Percentiles rank a stretch among this genome's conserved stretches.
Conservation (phyloP, 23 red algal genomes). For the Gracilaria domingensis region DNA sequence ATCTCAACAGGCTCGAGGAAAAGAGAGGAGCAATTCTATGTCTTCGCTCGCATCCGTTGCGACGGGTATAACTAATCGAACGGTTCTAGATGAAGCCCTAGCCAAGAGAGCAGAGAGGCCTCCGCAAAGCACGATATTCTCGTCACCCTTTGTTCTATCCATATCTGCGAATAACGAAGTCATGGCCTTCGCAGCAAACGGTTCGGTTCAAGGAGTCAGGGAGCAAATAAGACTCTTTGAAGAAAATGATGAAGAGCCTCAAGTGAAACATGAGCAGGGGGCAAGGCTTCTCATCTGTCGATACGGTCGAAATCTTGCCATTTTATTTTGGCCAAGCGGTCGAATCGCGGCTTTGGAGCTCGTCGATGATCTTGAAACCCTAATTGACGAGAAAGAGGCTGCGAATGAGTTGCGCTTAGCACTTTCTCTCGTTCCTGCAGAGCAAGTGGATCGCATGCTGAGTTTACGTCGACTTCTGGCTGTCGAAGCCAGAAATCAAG, state of each 20-base stretch:
- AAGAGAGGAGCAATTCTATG: slow-evolving; percentile 28
- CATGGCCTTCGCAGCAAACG: slow-evolving; percentile 68
- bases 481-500: slow-evolving; percentile 41
- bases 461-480: slow-evolving; percentile 41
- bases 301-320: slow-evolving; percentile 14
- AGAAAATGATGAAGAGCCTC: background rate
- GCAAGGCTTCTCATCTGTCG: slow-evolving; percentile 39
- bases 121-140: slow-evolving; percentile 44
- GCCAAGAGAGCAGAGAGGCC: slow-evolving; percentile 54
- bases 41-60: slow-evolving; percentile 59
- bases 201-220: slow-evolving; percentile 52
- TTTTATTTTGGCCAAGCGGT: slow-evolving; percentile 56
- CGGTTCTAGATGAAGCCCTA: slow-evolving; percentile 41
- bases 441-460: slow-evolving; percentile 50
- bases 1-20: background rate
- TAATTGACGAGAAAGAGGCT: slow-evolving; percentile 65
- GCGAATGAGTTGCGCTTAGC: slow-evolving; percentile 51
- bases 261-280: slow-evolving; percentile 43
- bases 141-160: slow-evolving; percentile 62
- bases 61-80: slow-evolving; percentile 53
- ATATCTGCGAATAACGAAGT: slow-evolving; percentile 48
- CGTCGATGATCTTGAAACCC: slow-evolving; percentile 30
- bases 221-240: slow-evolving; percentile 50
- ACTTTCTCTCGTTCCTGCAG: slow-evolving; percentile 52
- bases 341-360: slow-evolving; percentile 41